A percentile compares a stretch with the other conserved stretches of the same genome.
phyloP scores from a whole-genome alignment of 2,329 filamentous ascomycete genomes.

The Ilyonectria robusta region DNA sequence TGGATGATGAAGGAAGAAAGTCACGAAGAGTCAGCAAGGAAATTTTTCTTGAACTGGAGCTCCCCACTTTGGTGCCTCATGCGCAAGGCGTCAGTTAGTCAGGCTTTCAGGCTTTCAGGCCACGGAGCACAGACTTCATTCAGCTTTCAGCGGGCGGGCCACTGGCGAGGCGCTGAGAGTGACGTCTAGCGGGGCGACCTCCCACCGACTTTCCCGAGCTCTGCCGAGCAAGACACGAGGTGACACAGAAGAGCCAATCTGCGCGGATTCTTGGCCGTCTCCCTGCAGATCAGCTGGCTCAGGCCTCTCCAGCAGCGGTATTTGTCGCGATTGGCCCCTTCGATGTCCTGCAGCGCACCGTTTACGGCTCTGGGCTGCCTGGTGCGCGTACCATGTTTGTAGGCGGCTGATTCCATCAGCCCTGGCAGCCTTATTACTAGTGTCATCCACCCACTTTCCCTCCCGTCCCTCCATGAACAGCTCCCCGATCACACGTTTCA shows the following conservation, averaged over 20 bases:
- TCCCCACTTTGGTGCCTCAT: constrained; percentile 51
- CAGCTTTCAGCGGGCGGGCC: neutral
- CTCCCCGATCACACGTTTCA: constrained; percentile 18
- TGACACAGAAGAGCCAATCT: constrained; percentile 5
- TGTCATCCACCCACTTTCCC: constrained; percentile 22
- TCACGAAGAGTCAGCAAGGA: constrained; percentile 28
- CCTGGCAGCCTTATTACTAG: constrained; percentile 10
- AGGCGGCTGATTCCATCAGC: constrained; percentile 1
- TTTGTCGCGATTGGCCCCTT: neutral
- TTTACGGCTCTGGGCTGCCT: neutral
- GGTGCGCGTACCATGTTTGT: neutral
- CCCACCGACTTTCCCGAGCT: constrained; percentile 26
- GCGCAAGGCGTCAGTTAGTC: constrained; percentile 46
- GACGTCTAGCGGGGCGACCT: constrained; percentile 14
- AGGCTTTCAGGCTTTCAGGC: neutral
- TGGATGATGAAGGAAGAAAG: constrained; percentile 38
- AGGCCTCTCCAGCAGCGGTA: neutral
- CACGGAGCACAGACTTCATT: neutral
- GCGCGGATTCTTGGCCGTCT: neutral
- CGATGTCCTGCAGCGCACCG: neutral
- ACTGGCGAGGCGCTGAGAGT: constrained; percentile 6
- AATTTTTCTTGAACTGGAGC: constrained; percentile 47
- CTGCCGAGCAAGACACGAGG: constrained; percentile 14
- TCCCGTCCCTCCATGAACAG: constrained; percentile 15
- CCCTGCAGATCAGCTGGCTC: neutral